Evolutionary conservation across 768 basidiomycete species (phyloP), one percentile per base, ranked within the genome.

Genomic region (Tephrocybe sp.): DNA sequence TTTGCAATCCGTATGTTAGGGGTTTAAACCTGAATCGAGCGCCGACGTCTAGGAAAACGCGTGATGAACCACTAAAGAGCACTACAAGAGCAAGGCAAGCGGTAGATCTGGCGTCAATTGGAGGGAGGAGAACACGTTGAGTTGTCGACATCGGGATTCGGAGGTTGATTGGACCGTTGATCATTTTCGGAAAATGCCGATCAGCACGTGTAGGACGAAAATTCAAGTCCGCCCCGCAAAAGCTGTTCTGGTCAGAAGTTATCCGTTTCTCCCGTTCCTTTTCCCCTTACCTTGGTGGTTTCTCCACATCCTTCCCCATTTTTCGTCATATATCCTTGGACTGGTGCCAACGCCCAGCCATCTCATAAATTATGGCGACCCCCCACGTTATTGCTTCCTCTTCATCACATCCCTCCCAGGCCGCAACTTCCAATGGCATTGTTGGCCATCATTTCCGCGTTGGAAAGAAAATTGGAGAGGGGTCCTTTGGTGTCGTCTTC

Each of bases 381-480:
- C 85, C 88, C 56, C 89, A 91, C 74, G 86, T 90, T 66, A 86
- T 91, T 59, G 83, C 89, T 43, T 87, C 88, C 35, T 88, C 87
- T 53, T 87, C 83, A 39, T 73, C 72, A 17, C 85, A 87, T 68
- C 83, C 80, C 45, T 78, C 82, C 14, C 81, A 83, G 62, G 77
- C 83, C 41, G 72, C 82, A 42, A 75, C 80, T 23, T 77, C 78
- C 35, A 87, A 84, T 68, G 83, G 87, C 61, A 82, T 91, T 67
- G 85, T 91, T 52, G 89, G 89, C 38, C 83, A 76, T 62, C 83
- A 89, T 66, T 91, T 83, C 65, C 80, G 89, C 56, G 94, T 98
- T 45, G 96, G 96, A 45, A 94, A 96, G 80, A 98, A 98, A 84
- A 96, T 98, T 67, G 96, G 96, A 42, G 96, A 99, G 72, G 96